Evolutionary conservation across 176 grass and related monocot genomes (phyloP), one percentile per base, ranked within the genome.

Genomic region (Oryza nivara): DNA sequence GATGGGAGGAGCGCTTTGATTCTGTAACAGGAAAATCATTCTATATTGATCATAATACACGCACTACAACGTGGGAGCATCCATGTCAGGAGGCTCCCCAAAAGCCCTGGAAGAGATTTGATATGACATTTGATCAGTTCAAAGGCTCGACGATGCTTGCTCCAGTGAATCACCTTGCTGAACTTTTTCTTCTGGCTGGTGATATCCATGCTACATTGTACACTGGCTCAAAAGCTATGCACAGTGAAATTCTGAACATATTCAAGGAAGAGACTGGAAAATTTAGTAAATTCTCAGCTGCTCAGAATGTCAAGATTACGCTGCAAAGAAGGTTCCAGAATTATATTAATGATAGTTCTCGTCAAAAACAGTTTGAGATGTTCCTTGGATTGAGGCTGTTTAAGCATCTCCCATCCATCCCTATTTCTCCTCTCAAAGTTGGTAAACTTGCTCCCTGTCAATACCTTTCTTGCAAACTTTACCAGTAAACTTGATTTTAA

Each of bases 211-310:
- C 96, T 63, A 99, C 96, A n/a, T 73, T 99, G 40, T 99, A 99
- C 78, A 99, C 96, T 84, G 96, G 96, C 65, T 99, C 96, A 79
- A 99, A 99, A 90, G 96, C 96, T 82, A 99, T 99, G 96, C 96
- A 99, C 77, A 99, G 96, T 74, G 89, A 99, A 72, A 96, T 99
- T 92, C 83, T 99, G 38, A 99, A 93, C 86, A 96, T 96, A 87
- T 99, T 99, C 84, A 99, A 89, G 85, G 96, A 99, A 83, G 96
- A 99, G 78, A 81, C 79, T 49, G 96, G 93, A 65, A 94, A 88
- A 74, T 93, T 96, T 52, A 86, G 96, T 75, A 96, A 89, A 87
- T 99, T 99, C 56, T 94, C 96, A 75, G 89, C 93, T 84, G 96
- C 94, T 85, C 93, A 99, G 83, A 99, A 99, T 91, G 93, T 99